These are phyloP conservation scores for Scenedesmus sp. DNA, from an alignment of 163 green algal species.

Conservation along the genomic window DNA sequence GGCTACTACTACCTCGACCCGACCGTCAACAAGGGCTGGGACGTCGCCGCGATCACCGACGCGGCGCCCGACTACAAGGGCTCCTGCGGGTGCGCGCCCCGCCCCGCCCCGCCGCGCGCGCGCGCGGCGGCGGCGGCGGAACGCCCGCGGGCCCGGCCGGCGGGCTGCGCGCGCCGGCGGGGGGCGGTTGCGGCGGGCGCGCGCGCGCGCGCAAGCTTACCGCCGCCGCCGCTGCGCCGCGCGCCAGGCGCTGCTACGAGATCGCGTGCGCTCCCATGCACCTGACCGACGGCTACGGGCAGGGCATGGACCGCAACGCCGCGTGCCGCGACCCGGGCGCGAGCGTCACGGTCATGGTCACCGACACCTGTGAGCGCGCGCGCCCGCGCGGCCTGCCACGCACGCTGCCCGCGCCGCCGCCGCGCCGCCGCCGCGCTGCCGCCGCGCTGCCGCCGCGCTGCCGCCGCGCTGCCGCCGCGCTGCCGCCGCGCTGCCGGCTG, in stretches of 20 bases:
- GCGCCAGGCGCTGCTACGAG: constrained; percentile 15
- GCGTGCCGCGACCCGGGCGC: constrained; percentile 37
- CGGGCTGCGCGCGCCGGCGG: no score
- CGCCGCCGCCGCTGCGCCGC: background rate
- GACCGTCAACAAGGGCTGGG: constrained; percentile 38
- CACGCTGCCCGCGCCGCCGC: no score
- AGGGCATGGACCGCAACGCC: constrained; percentile 12
- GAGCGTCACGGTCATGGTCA: constrained; percentile 45
- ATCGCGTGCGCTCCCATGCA: background rate
- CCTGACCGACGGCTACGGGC: constrained; percentile 42
- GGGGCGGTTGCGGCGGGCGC: background rate
- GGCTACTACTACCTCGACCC: constrained; percentile 46
- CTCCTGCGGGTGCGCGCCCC: no score
- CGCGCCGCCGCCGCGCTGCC: no score
- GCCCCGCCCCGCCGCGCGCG: no score
- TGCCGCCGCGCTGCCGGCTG: background rate
- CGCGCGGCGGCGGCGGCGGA: no score
- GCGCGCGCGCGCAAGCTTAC: background rate
- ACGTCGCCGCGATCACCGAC: background rate
- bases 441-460: no score
- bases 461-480: no score
- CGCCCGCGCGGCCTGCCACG: background rate
- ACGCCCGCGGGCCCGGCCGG: no score
- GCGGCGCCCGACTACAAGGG: no score
- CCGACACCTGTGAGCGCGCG: constrained; percentile 36